Evolutionary conservation across 257 asterid genomes (phyloP).

Genomic region (Osmanthus fragrans): DNA sequence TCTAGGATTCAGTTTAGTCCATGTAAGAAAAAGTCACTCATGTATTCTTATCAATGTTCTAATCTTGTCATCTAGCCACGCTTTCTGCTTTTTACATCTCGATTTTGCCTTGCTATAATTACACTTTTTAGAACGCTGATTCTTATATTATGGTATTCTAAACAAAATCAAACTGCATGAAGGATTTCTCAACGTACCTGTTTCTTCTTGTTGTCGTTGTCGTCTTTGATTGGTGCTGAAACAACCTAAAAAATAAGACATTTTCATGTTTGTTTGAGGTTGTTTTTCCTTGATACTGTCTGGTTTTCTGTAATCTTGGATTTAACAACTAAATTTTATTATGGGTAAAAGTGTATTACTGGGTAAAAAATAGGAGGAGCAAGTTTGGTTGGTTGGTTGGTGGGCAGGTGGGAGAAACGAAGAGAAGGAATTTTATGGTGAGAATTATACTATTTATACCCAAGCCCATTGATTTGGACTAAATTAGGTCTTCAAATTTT

Average conservation of each 20-base stretch:
- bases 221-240: constrained; percentile 17
- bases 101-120: too few relatives aligned
- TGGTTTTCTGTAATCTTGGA: neutral
- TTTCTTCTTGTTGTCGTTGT: neutral
- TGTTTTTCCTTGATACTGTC: too few relatives aligned
- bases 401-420: neutral
- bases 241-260: constrained; percentile 38
- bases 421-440: neutral
- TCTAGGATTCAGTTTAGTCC: constrained; percentile 1
- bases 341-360: neutral
- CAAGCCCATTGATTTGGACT: constrained; percentile 22
- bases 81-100: too few relatives aligned
- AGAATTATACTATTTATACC: constrained; percentile 15
- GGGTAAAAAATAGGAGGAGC: neutral
- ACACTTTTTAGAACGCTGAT: too few relatives aligned
- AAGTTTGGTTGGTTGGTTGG: neutral
- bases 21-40: neutral
- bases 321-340: neutral
- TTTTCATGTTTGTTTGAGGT: constrained; percentile 27
- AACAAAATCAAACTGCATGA: neutral
- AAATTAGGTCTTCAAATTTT: neutral
- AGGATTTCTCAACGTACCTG: neutral
- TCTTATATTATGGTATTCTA: neutral
- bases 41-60: neutral
- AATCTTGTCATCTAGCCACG: too few relatives aligned